Base-by-base conservation (phyloP, 306 rosid species). In the Potentilla sterilis region DNA sequence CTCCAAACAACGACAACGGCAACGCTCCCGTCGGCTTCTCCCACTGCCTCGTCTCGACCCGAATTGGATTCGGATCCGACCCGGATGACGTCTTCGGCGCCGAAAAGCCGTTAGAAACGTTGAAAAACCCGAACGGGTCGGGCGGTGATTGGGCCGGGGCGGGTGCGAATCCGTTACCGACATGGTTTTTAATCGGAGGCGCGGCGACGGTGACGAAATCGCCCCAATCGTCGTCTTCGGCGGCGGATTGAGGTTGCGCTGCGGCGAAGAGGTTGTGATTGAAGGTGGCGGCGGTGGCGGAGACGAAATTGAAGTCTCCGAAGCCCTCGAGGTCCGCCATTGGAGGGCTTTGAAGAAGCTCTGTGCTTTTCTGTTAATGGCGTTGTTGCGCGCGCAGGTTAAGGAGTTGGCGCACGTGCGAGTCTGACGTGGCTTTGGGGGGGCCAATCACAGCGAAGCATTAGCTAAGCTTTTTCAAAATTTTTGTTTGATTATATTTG, bases 1-100 rank as follows among this genome's bases (percentile, higher is more conserved):
- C 94, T 11, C 98, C 97, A 51, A 95, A 95, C 73, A 95, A 85
- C 28, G 97, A 95, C n/a, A 95, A 85, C 57, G 98, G 97, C 79
- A 95, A 66, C 74, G 96, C 97, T 18, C 97, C 97, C 18, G 34
- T 85, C 24, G 86, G 83, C 77, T 86, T 90, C 52, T 62, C 77
- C 91, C 88, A 88, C 63, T 32, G 72, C 46, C n/a, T 28, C 41
- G 74, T 73, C 4, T 76, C 81, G 37, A 18, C 21, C 47, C 34
- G 78, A 34, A 21, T 4, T 62, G 80, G 61, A 59, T 4, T 69
- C 72, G 69, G 61, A 59, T 5, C 73, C 75, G 69, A 46, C 28
- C 44, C 69, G 24, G 5, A 3, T 34, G 67, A 16, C 44, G 44
- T 8, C 22, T 2, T 5, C n/a, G 38, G 66, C 38, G 40, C 7